Percentiles rank a stretch among this genome's conserved stretches.
phyloP scores from a whole-genome alignment of 371 early-diverging fungal genomes.

The Mortierella sp. region DNA sequence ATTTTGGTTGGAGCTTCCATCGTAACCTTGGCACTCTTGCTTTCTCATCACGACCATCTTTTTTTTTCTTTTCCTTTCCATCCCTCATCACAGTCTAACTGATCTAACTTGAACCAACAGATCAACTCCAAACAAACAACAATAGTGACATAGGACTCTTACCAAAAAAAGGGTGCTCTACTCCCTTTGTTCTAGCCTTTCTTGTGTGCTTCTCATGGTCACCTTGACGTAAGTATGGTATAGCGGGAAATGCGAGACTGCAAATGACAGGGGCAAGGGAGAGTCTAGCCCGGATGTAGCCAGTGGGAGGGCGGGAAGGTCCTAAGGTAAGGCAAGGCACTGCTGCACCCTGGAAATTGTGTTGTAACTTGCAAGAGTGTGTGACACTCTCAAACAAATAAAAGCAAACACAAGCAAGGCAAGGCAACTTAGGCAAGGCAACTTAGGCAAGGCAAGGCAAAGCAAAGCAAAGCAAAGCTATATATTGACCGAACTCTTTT shows the following conservation, averaged over 20 bases:
- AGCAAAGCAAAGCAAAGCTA: not conserved
- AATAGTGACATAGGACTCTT: not conserved
- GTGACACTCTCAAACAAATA: not conserved
- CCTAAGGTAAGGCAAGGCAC: not conserved
- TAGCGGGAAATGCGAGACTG: not conserved
- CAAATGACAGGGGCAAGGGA: not conserved
- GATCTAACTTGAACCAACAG: not conserved
- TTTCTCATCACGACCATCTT: not conserved
- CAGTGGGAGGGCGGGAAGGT: not conserved
- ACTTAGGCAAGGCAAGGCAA: not conserved
- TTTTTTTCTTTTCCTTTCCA: not conserved
- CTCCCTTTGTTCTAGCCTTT: not conserved
- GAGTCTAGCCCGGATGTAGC: not conserved
- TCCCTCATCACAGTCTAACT: not conserved
- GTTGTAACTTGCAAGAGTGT: too few species aligned
- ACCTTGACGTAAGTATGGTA: constrained; percentile 29
- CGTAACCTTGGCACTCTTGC: not conserved
- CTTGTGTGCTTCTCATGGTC: constrained; percentile 10
- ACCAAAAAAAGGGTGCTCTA: not conserved
- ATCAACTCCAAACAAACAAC: not conserved
- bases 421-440: not conserved
- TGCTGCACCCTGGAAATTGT: not conserved
- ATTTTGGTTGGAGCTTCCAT: constrained; percentile 4
- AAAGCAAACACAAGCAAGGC: not conserved
- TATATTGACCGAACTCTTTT: not conserved